Conservation (phyloP, 2,329 filamentous ascomycete species). For the Penicillium freii region DNA sequence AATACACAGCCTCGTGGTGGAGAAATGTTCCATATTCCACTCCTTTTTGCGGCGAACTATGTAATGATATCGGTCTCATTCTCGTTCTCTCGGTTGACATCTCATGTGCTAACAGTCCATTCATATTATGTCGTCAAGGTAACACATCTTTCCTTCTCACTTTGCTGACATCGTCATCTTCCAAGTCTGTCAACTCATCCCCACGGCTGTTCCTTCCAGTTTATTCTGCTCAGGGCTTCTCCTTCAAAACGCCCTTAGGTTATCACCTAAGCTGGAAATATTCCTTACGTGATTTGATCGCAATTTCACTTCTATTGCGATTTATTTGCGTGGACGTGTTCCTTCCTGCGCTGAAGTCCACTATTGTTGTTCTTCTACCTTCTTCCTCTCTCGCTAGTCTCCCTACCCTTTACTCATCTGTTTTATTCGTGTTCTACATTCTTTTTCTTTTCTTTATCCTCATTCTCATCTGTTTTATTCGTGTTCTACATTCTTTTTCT, state of each 20-base stretch:
- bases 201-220: not conserved
- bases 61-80: not conserved
- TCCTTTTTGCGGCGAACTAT: not conserved
- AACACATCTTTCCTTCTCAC: not conserved
- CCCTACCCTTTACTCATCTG: not conserved
- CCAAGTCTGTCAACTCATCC: not conserved
- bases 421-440: not conserved
- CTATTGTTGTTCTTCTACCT: not conserved
- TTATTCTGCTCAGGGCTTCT: not conserved
- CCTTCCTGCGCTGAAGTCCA: not conserved
- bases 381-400: not conserved
- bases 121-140: not conserved
- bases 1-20: too few species aligned
- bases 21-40: not conserved
- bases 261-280: not conserved
- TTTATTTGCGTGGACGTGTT: too few species aligned
- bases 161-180: not conserved
- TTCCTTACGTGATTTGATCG: not conserved
- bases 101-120: not conserved
- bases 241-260: not conserved
- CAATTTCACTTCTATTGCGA: too few species aligned
- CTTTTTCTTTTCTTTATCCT: too few species aligned
- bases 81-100: not conserved
- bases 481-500: not conserved
- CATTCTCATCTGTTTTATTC: not conserved